phyloP scores from a whole-genome alignment of 2,329 filamentous ascomycete species.

The Lachnellula cervina region DNA sequence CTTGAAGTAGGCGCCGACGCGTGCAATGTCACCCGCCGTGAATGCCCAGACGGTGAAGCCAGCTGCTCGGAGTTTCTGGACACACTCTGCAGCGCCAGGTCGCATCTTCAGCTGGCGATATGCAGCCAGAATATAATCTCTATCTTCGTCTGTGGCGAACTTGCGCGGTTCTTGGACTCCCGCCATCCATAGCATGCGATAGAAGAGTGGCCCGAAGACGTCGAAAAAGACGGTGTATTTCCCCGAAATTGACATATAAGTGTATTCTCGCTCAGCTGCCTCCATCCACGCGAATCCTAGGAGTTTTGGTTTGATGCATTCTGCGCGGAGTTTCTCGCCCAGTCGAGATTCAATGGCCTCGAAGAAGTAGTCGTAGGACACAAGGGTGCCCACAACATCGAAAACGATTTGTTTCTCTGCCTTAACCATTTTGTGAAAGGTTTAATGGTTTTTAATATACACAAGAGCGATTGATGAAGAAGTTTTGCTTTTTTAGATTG shows the following conservation, averaged over 20 bases:
- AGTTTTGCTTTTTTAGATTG: too few species aligned
- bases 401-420: conserved; percentile 42
- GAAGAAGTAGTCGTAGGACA: conserved; percentile 42
- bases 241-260: conserved; percentile 41
- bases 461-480: too few species aligned
- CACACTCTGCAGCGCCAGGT: conserved; percentile 38
- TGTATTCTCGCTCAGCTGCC: conserved; percentile 45
- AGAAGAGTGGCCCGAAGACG: conserved; percentile 42
- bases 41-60: conserved; percentile 51
- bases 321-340: too few species aligned
- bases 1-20: too few species aligned
- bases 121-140: conserved; percentile 34
- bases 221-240: conserved; percentile 40
- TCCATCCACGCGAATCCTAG: conserved; percentile 45
- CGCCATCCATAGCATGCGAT: conserved; percentile 41
- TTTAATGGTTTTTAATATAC: background rate
- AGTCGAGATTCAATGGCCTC: conserved; percentile 38
- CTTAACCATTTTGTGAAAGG: background rate
- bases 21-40: conserved; percentile 51
- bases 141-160: conserved; percentile 40
- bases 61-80: conserved; percentile 37
- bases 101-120: conserved; percentile 37
- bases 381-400: conserved; percentile 49
- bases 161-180: conserved; percentile 40
- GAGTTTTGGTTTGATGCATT: too few species aligned